A percentile compares a stretch with the other conserved stretches of the same genome.
phyloP scores from a whole-genome alignment of 257 asterid genomes.

The Solanum chmielewskii region DNA sequence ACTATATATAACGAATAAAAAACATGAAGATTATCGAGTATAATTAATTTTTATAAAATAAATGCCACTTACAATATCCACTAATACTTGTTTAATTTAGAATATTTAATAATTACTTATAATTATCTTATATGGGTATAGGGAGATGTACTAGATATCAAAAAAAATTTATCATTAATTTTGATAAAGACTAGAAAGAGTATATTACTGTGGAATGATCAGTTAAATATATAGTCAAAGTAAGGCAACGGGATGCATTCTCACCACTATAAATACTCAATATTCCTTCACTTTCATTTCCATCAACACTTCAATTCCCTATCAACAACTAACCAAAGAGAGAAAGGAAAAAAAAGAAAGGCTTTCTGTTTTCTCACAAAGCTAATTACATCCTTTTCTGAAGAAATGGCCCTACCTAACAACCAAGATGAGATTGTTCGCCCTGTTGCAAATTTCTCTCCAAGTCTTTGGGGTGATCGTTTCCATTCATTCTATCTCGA shows the following conservation, averaged over 20 bases:
- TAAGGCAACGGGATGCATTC: not conserved
- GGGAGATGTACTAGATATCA: too few relatives aligned
- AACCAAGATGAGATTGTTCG: not conserved
- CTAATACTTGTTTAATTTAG: too few relatives aligned
- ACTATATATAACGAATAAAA: too few relatives aligned
- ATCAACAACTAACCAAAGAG: not conserved
- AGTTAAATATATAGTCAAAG: not conserved
- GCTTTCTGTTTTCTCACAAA: not conserved
- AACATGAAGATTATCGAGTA: too few relatives aligned
- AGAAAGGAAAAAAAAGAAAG: not conserved
- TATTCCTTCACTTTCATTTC: not conserved
- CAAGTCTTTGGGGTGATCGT: conserved; percentile 21
- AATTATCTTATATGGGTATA: too few relatives aligned
- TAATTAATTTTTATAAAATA: not conserved
- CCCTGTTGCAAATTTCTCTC: conserved; percentile 17
- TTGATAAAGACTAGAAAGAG: too few relatives aligned
- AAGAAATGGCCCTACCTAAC: not conserved
- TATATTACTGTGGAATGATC: not conserved
- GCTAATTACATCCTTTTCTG: not conserved
- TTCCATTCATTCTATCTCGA: conserved; percentile 5
- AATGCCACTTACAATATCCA: not conserved
- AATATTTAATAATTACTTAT: too few relatives aligned
- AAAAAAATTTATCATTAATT: too few relatives aligned
- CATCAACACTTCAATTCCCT: not conserved
- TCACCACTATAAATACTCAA: not conserved